These are phyloP conservation scores for Tetrapisispora fleetii DNA, from an alignment of 805 yeast genomes.

Conservation along the genomic window DNA sequence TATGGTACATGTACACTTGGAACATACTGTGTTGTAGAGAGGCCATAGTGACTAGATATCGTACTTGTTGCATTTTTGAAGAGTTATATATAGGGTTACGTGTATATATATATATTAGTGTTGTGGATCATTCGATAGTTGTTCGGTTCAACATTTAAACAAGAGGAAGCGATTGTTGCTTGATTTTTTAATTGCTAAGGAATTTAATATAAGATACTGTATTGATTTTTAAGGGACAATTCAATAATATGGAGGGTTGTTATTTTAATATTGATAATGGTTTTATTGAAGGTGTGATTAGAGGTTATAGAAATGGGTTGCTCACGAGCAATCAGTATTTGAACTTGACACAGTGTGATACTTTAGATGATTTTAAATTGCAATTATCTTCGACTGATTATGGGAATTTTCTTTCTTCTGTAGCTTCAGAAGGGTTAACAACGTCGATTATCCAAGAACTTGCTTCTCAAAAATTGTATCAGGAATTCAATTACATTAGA, in stretches of 20 bases:
- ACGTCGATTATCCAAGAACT: slow-evolving; percentile 80
- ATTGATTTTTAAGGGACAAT: too few species aligned
- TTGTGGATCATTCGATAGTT: too few species aligned
- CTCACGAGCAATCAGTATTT: slow-evolving; percentile 71
- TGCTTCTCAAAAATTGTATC: slow-evolving; percentile 62
- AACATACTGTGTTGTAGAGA: too few species aligned
- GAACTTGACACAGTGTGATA: slow-evolving; percentile 92
- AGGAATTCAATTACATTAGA: slow-evolving; percentile 77
- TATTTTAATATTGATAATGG: slow-evolving; percentile 87
- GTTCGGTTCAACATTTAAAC: too few species aligned
- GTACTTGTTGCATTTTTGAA: too few species aligned
- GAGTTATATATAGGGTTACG: too few species aligned
- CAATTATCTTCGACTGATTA: slow-evolving; percentile 95
- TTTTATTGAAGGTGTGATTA: slow-evolving; percentile 84
- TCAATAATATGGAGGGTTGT: slow-evolving; percentile 71
- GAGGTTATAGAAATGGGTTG: slow-evolving; percentile 86
- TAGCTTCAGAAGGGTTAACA: slow-evolving; percentile 64
- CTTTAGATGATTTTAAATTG: slow-evolving; percentile 83
- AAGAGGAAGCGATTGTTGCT: too few species aligned
- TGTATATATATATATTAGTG: too few species aligned
- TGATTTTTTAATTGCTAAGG: too few species aligned
- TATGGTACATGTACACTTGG: too few species aligned
- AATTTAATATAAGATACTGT: too few species aligned
- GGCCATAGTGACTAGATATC: too few species aligned
- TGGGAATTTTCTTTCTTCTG: slow-evolving; percentile 78